Conservation (phyloP, 75 land plant species). For the Adiantum capillusveneris region DNA sequence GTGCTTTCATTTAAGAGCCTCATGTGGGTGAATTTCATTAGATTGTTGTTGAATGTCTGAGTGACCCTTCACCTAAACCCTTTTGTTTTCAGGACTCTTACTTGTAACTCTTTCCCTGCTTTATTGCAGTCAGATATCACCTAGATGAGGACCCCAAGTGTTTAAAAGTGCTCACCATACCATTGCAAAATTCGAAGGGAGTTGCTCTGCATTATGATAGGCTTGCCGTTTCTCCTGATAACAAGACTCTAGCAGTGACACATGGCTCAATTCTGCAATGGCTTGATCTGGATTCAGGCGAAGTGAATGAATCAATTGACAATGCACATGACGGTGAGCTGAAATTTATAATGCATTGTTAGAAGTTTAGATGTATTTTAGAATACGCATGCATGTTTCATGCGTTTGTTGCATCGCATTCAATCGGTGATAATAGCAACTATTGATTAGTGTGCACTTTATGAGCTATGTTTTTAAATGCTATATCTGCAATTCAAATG, state of each 20-base stretch:
- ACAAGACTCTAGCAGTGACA: conserved; percentile 66
- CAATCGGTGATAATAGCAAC: no score
- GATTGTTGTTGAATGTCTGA: no score
- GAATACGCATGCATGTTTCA: no score
- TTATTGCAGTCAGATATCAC: conserved; percentile 75
- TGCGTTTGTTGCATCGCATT: no score
- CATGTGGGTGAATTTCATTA: no score
- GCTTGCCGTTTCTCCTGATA: conserved; percentile 79
- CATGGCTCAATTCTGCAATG: conserved; percentile 83
- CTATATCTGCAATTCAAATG: conserved; percentile 7
- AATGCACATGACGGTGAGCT: conserved; percentile 91
- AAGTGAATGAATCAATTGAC: conserved; percentile 82
- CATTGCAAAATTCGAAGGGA: conserved; percentile 61
- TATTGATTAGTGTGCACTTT: no score
- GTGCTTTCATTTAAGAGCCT: no score
- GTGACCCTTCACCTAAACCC: no score
- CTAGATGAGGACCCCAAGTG: conserved; percentile 98
- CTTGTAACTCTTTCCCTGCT: conserved; percentile 4
- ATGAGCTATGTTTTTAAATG: no score
- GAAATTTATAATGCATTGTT: no score
- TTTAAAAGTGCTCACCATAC: conserved; percentile 76
- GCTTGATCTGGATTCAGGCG: conserved; percentile 68
- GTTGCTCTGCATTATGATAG: conserved; percentile 62
- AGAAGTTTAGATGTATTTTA: no score
- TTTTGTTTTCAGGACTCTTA: background rate